These are phyloP conservation scores for Angomonas deanei DNA, from an alignment of 208 protist species.

Conservation along the genomic window DNA sequence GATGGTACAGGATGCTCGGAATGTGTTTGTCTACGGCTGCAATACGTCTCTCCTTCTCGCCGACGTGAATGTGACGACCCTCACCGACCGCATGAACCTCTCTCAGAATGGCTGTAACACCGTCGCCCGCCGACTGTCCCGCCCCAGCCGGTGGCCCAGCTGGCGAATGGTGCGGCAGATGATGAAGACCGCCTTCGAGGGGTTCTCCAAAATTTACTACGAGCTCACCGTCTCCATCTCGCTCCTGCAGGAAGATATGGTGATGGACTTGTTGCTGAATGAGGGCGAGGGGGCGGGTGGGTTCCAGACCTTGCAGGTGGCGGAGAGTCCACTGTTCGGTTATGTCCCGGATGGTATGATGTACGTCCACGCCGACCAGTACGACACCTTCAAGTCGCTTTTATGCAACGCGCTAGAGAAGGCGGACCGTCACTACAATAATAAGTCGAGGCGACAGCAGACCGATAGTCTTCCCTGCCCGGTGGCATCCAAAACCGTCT, in stretches of 20 bases:
- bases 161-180: slow-evolving; percentile 54
- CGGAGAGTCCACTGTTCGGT: slow-evolving; percentile 66
- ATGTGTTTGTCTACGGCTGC: slow-evolving; percentile 7
- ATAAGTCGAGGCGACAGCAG: background rate
- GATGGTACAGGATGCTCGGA: background rate
- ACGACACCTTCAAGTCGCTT: slow-evolving; percentile 44
- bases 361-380: slow-evolving; percentile 47
- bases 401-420: slow-evolving; percentile 32
- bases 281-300: background rate
- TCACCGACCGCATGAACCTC: too few species aligned
- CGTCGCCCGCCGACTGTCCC: background rate
- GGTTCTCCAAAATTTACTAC: slow-evolving; percentile 15
- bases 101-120: background rate
- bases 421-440: background rate
- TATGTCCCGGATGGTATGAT: slow-evolving; percentile 56
- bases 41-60: background rate
- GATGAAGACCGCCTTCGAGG: slow-evolving; percentile 47
- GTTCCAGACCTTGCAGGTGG: slow-evolving; percentile 41
- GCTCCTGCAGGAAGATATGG: slow-evolving; percentile 61
- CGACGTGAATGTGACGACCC: background rate
- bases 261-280: slow-evolving; percentile 37
- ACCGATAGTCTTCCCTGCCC: background rate
- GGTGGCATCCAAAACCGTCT: slow-evolving; percentile 2
- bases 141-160: slow-evolving; percentile 51
- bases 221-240: slow-evolving; percentile 62